phyloP scores from a whole-genome alignment of 2,329 filamentous ascomycete genomes.

The Emergomyces orientalis region DNA sequence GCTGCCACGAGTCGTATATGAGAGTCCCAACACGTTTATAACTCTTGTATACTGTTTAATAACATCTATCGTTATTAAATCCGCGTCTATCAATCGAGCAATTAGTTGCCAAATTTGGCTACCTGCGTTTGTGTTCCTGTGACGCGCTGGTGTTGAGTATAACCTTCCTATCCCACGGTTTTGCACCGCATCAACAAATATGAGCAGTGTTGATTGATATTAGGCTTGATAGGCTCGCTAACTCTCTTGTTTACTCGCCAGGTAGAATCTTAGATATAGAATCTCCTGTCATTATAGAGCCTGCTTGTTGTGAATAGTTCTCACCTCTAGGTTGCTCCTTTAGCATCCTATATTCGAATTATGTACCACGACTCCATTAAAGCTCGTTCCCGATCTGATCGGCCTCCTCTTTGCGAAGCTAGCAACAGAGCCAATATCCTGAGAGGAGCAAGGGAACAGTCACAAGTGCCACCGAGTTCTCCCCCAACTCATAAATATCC shows the following conservation, averaged over 20 bases:
- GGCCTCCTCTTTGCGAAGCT: constrained; percentile 40
- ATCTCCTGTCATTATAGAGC: background rate
- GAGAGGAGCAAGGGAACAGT: constrained; percentile 20
- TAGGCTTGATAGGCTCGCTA: background rate
- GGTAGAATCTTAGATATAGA: background rate
- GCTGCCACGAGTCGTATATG: background rate
- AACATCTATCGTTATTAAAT: background rate
- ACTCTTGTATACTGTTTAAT: background rate
- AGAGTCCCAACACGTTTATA: background rate
- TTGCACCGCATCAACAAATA: background rate
- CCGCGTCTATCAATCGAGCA: background rate
- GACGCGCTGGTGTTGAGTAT: background rate
- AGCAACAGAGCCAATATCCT: constrained; percentile 41
- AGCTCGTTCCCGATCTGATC: constrained; percentile 16
- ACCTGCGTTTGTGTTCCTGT: background rate
- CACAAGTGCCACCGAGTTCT: constrained; percentile 12
- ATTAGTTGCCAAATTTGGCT: background rate
- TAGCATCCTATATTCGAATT: background rate
- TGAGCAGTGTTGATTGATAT: background rate
- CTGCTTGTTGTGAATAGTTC: background rate
- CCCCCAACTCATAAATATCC: constrained; percentile 8
- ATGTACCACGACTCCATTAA: constrained; percentile 1
- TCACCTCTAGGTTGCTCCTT: background rate
- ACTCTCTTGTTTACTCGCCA: background rate
- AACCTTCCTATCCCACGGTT: background rate